phyloP scores from a whole-genome alignment of 352 stramenopile genomes.

The Phytophthora fragariaefolia region DNA sequence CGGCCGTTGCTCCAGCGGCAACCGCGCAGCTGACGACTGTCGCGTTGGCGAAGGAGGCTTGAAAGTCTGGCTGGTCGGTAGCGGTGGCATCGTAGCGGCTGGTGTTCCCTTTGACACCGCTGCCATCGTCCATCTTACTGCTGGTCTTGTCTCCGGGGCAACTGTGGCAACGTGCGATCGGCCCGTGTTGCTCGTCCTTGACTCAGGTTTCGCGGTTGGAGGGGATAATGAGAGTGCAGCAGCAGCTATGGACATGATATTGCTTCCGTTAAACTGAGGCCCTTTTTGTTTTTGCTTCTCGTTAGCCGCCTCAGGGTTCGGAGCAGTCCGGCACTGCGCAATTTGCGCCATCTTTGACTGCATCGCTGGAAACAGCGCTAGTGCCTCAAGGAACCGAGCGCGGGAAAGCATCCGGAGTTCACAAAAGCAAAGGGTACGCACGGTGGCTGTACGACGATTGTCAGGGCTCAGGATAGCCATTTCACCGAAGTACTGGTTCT shows the following conservation, averaged over 20 bases:
- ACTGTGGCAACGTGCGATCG: constrained; percentile 3
- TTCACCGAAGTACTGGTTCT: constrained; percentile 85
- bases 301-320: constrained; percentile 12
- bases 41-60: constrained; percentile 14
- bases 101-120: not conserved
- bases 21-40: constrained; percentile 19
- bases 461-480: constrained; percentile 77
- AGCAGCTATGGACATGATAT: constrained; percentile 20
- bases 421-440: constrained; percentile 76
- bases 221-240: constrained; percentile 21
- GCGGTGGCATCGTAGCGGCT: not conserved
- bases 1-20: constrained; percentile 32
- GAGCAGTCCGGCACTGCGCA: constrained; percentile 34
- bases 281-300: constrained; percentile 33
- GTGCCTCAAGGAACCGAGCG: constrained; percentile 62
- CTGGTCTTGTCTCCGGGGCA: not conserved
- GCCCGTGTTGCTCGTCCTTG: not conserved
- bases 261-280: constrained; percentile 19
- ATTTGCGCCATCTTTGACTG: constrained; percentile 68
- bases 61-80: not conserved
- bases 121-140: constrained; percentile 1
- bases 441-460: constrained; percentile 61
- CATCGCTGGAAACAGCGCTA: constrained; percentile 59
- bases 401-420: constrained; percentile 69
- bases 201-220: constrained; percentile 11